Evolutionary conservation across 2,329 filamentous ascomycete genomes (phyloP), one percentile per base, ranked within the genome.

Genomic region (Colletotrichum destructivum): DNA sequence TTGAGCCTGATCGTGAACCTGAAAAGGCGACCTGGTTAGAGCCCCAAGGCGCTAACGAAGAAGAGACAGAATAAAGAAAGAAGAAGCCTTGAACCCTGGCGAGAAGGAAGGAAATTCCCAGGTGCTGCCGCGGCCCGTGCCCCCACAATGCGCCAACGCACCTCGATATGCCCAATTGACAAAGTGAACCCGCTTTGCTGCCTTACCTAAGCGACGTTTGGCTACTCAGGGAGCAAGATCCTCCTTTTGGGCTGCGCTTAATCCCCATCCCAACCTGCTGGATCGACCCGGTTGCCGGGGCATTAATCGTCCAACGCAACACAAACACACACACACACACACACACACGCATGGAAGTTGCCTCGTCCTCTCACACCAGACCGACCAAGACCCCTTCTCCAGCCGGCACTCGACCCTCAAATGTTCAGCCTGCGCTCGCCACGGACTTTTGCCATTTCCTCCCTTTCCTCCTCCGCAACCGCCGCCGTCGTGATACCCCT

Each of bases 291-390:
- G 65, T 70, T 66, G 76, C 76, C 67, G 72, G 74, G 75, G 73
- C 76, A 77, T 66, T 69, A 54, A 75, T 75, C 73, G 71, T n/a
- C 59, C 52, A 65, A 60, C 54, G 61, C 65, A 71, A 69, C 69
- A 71, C 64, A 71, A 69, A 71, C 69, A 71, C 54, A 49, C 66
- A 71, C 62, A 71, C 65, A 71, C 54, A 69, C 65, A 69, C 69
- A 69, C 64, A 71, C 62, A 71, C 65, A 71, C 54, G 55, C 66
- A 46, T 26, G 49, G 62, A 66, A 47, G n/a, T 26, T 26, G 40
- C 56, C 35, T 69, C 61, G 66, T 52, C 31, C 23, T 54, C 23
- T 55, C 52, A 57, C 21, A 56, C 15, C 47, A 38, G 35, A 38
- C 35, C 35, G 35, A 38, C 46, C 57, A 40, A 62, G 46, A 6